Conservation (phyloP, 2,329 filamentous ascomycete genomes). For the Aspergillus caelatus region DNA sequence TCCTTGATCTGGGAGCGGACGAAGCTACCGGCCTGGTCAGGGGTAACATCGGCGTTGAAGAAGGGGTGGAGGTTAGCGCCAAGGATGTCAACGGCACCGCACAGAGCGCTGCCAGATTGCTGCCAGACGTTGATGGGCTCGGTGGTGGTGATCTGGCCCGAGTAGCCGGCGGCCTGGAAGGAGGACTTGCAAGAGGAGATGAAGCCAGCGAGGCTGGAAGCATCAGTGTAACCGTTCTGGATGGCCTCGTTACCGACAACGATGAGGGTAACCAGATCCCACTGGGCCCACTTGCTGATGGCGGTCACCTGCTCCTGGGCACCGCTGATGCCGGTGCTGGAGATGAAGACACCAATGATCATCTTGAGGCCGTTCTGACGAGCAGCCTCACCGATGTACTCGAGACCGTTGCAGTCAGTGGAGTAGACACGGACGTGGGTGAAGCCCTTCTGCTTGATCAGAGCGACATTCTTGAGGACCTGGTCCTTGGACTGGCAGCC, state of each 20-base stretch:
- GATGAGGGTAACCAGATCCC: conserved; percentile 75
- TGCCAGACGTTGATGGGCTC: conserved; percentile 82
- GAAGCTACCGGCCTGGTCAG: conserved; percentile 73
- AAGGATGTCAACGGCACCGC: conserved; percentile 73
- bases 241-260: conserved; percentile 91
- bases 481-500: conserved; percentile 66
- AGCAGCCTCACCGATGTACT: conserved; percentile 72
- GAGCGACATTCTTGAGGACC: conserved; percentile 63
- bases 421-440: conserved; percentile 79
- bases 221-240: conserved; percentile 70
- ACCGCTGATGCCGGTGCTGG: conserved; percentile 60
- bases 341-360: conserved; percentile 87
- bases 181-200: conserved; percentile 67
- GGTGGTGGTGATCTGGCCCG: conserved; percentile 76
- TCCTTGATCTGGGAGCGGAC: conserved; percentile 72
- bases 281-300: conserved; percentile 73
- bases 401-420: conserved; percentile 83
- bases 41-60: conserved; percentile 75
- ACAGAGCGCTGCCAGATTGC: conserved; percentile 62
- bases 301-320: conserved; percentile 73
- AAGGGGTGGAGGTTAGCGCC: conserved; percentile 90
- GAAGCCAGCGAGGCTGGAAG: conserved; percentile 68
- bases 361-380: conserved; percentile 70
- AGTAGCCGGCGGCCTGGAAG: conserved; percentile 69
- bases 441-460: conserved; percentile 70